Conservation (phyloP, 352 stramenopile species). For the Pythium dissotocum region DNA sequence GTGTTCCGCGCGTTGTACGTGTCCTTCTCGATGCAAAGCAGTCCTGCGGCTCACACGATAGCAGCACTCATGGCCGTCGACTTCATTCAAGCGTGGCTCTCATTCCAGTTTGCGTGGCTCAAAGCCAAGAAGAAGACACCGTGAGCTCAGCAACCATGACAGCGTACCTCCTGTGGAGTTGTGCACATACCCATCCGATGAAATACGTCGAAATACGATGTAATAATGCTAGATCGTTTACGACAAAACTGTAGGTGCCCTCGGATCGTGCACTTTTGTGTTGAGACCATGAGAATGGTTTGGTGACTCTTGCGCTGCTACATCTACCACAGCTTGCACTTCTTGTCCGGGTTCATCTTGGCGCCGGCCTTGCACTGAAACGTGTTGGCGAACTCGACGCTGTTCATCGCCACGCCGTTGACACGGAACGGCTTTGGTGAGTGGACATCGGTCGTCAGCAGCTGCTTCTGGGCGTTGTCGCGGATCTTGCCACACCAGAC, state of each 20-base stretch:
- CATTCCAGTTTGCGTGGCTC: background rate
- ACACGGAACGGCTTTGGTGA: constrained; percentile 35
- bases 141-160: too few species aligned
- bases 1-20: too few species aligned
- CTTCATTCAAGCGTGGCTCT: background rate
- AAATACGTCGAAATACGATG: too few species aligned
- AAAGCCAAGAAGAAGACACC: background rate
- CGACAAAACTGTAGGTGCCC: too few species aligned
- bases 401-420: constrained; percentile 33
- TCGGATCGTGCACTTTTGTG: too few species aligned
- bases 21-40: background rate
- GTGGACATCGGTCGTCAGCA: constrained; percentile 45
- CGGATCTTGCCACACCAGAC: constrained; percentile 55
- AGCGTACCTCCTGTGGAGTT: too few species aligned
- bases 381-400: constrained; percentile 22
- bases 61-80: background rate
- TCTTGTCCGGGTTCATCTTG: constrained; percentile 29
- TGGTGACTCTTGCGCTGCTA: too few species aligned
- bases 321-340: constrained; percentile 31
- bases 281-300: too few species aligned
- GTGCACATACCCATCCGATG: too few species aligned
- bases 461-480: constrained; percentile 38
- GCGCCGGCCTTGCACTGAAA: constrained; percentile 22
- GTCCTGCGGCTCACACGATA: background rate
- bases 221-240: too few species aligned